These are phyloP conservation scores for Silene uniflora DNA, from an alignment of 148 eudicot genomes.

Conservation along the genomic window DNA sequence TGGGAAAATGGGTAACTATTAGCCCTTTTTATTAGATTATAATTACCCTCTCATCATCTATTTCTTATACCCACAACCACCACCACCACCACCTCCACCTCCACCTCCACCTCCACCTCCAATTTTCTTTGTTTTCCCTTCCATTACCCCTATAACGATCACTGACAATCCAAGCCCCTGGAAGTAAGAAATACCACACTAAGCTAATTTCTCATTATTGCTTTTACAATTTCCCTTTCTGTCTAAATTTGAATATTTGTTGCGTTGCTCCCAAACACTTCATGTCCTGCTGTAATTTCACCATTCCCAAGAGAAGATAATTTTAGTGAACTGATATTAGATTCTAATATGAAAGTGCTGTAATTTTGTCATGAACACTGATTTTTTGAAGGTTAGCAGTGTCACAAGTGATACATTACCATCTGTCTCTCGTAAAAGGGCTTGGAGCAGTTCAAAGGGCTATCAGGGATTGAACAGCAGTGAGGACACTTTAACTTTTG, in stretches of 20 bases:
- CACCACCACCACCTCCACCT: no score
- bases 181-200: background rate
- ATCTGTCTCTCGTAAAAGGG: conserved; percentile 40
- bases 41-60: background rate
- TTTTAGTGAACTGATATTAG: background rate
- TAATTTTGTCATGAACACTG: conserved; percentile 7
- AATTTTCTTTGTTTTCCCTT: no score
- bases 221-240: background rate
- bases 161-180: background rate
- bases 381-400: conserved; percentile 52
- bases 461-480: conserved; percentile 26
- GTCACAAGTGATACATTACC: conserved; percentile 44
- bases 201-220: background rate
- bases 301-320: background rate
- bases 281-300: background rate
- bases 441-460: conserved; percentile 12
- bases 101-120: no score
- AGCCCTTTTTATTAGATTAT: no score
- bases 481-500: conserved; percentile 49
- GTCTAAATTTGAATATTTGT: background rate
- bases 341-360: background rate
- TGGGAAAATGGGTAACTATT: background rate
- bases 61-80: background rate
- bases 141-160: no score
- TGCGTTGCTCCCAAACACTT: background rate